phyloP scores from a whole-genome alignment of 2,329 filamentous ascomycete species.

The Lachnellula suecica region DNA sequence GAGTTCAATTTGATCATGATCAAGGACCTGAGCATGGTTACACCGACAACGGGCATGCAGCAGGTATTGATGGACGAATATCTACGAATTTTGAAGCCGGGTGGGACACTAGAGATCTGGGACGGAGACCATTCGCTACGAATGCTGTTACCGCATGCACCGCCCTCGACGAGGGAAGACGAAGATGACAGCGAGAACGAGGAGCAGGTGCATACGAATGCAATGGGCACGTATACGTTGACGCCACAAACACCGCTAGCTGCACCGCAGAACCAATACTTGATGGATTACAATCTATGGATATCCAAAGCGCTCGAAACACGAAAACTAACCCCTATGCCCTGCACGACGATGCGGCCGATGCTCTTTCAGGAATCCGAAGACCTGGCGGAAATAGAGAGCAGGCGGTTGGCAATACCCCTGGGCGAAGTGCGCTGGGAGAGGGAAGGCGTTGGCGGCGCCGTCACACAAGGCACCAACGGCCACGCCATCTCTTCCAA shows the following conservation, averaged over 20 bases:
- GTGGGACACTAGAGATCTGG: conserved; percentile 84
- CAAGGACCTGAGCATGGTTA: conserved; percentile 74
- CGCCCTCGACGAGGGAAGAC: conserved; percentile 41
- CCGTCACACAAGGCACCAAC: conserved; percentile 60
- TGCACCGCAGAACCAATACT: conserved; percentile 75
- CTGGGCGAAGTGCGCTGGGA: conserved; percentile 86
- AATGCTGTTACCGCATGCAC: conserved; percentile 74
- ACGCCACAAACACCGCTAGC: conserved; percentile 81
- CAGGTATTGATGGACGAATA: conserved; percentile 66
- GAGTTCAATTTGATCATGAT: conserved; percentile 88
- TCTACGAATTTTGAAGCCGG: conserved; percentile 72
- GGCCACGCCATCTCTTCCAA: conserved; percentile 36
- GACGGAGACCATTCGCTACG: conserved; percentile 83
- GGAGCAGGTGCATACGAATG: conserved; percentile 62
- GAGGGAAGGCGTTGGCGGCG: conserved; percentile 67
- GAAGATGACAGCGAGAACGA: conserved; percentile 50
- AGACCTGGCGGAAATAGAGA: conserved; percentile 65
- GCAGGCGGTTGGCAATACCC: conserved; percentile 80
- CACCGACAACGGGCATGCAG: conserved; percentile 57
- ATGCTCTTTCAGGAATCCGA: conserved; percentile 80
- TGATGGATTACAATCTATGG: conserved; percentile 84
- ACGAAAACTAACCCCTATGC: conserved; percentile 69
- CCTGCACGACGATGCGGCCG: conserved; percentile 76
- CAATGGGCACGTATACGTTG: conserved; percentile 79
- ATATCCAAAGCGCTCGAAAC: conserved; percentile 72